Conservation (phyloP, 208 protist species). For the Trypanosoma grayi region DNA sequence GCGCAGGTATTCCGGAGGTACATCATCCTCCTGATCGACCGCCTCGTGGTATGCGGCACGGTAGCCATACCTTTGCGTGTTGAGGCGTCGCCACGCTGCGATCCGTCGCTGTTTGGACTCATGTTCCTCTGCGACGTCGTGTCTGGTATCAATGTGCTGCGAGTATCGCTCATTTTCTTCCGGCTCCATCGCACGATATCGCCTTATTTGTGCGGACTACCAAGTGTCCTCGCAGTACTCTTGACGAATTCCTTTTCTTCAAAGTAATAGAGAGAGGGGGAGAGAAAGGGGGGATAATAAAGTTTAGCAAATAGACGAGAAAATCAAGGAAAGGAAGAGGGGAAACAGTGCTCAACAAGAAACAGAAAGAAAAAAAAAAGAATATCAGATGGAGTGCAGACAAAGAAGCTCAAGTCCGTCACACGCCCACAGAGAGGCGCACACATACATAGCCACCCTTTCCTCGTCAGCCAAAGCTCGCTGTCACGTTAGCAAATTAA, state of each 20-base stretch:
- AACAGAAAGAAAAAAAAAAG: constrained; percentile 6
- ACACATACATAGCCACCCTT: too few relatives aligned
- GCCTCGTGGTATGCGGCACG: constrained; percentile 66
- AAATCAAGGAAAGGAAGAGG: constrained; percentile 1
- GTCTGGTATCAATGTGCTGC: background rate
- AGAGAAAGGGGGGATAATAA: too few relatives aligned
- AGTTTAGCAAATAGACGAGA: too few relatives aligned
- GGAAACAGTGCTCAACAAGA: background rate
- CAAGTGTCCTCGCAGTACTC: background rate
- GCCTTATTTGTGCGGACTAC: background rate
- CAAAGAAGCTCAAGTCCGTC: too few relatives aligned
- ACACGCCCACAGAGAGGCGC: too few relatives aligned
- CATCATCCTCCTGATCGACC: constrained; percentile 61
- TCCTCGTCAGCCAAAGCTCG: too few relatives aligned
- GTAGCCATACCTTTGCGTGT: constrained; percentile 72
- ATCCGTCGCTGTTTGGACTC: constrained; percentile 43
- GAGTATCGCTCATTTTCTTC: background rate
- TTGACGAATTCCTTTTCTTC: background rate
- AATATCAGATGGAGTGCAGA: background rate
- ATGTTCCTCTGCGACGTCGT: constrained; percentile 25
- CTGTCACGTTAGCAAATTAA: too few relatives aligned
- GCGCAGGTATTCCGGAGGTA: constrained; percentile 98
- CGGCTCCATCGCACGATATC: background rate
- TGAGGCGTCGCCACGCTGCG: constrained; percentile 63
- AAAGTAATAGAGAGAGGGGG: too few relatives aligned